Conservation (phyloP, 306 rosid species). For the Inga oerstediana region DNA sequence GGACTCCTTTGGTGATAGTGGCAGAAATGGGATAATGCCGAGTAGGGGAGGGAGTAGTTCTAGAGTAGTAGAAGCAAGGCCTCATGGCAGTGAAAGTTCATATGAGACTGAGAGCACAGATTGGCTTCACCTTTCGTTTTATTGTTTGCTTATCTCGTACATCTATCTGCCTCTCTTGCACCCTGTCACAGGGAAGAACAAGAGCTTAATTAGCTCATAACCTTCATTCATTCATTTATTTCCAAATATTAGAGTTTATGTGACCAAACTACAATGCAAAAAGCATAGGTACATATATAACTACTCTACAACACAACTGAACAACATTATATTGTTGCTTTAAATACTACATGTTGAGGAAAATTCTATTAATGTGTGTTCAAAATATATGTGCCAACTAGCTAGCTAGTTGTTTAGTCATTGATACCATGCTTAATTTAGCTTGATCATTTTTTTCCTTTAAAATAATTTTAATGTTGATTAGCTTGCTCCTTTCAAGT, state of each 20-base stretch:
- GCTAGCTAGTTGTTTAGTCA: not conserved
- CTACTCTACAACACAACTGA: no score
- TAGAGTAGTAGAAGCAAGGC: not conserved
- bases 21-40: no score
- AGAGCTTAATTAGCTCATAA: not conserved
- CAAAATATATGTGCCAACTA: not conserved
- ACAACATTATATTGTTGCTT: not conserved
- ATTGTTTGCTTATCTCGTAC: not conserved
- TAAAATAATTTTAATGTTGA: no score
- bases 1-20: not conserved
- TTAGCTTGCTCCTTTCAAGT: no score
- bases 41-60: not conserved
- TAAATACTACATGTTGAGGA: not conserved
- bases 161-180: not conserved
- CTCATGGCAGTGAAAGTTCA: not conserved
- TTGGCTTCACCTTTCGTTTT: conserved; percentile 16
- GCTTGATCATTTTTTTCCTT: not conserved
- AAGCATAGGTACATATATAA: no score
- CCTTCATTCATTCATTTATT: not conserved
- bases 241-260: no score
- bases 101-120: not conserved
- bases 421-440: not conserved
- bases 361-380: not conserved
- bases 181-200: no score
- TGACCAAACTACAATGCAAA: no score